Evolutionary conservation across 1,284 basidiomycete genomes (phyloP).

Genomic region (Xerocomus amazonicus): DNA sequence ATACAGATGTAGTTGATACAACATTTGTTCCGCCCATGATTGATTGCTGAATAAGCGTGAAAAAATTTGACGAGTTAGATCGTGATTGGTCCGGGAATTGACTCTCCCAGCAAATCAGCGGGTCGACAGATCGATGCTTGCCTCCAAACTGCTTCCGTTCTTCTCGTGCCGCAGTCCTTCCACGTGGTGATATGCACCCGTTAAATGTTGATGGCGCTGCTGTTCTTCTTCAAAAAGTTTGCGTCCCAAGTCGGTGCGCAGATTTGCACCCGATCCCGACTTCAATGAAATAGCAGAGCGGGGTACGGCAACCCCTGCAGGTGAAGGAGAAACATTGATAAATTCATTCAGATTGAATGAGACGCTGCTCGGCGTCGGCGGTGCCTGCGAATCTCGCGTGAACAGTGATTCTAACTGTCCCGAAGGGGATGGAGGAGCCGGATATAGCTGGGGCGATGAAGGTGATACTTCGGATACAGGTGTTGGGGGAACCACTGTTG

Average conservation of each 20-base stretch:
- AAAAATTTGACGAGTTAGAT: conserved; percentile 18
- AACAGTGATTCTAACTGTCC: conserved; percentile 18
- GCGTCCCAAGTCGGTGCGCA: conserved; percentile 60
- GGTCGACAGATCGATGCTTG: conserved; percentile 29
- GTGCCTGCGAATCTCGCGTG: conserved; percentile 24
- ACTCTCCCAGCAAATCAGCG: conserved; percentile 15
- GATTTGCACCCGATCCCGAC: conserved; percentile 41
- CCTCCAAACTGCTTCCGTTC: conserved; percentile 23
- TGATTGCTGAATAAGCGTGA: conserved; percentile 16
- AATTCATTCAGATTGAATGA: conserved; percentile 68
- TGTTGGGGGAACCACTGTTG: conserved; percentile 38
- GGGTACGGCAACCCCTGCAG: conserved; percentile 35
- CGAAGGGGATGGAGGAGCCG: conserved; percentile 31
- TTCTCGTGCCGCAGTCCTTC: conserved; percentile 29
- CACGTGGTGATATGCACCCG: conserved; percentile 11
- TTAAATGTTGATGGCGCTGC: conserved; percentile 31
- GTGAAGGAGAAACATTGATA: conserved; percentile 69
- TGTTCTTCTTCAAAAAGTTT: conserved; percentile 72
- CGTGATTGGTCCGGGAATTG: conserved; percentile 2
- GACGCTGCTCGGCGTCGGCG: conserved; percentile 38
- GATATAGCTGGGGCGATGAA: conserved; percentile 28
- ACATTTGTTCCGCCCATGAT: conserved; percentile 27
- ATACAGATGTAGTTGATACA: conserved; percentile 34
- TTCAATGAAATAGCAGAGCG: conserved; percentile 35
- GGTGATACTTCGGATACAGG: conserved; percentile 32